These are phyloP conservation scores for Eutypella sp. DNA, from an alignment of 2,329 filamentous ascomycete genomes.

Conservation along the genomic window DNA sequence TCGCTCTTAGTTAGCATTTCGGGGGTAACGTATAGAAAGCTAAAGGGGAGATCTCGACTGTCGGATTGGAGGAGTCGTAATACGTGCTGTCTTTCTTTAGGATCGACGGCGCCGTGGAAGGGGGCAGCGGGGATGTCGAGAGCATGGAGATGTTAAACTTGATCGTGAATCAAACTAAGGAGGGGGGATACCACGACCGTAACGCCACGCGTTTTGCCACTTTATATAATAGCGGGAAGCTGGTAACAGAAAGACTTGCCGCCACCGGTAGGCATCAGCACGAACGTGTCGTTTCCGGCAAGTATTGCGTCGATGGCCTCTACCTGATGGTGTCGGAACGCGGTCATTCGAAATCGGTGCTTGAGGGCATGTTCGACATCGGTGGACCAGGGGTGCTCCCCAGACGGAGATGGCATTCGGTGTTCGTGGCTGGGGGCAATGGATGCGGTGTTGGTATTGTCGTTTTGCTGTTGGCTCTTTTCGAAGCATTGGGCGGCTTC, in stretches of 20 bases:
- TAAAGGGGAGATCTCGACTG: constrained; percentile 69
- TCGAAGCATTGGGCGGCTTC: no score
- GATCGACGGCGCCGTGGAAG: constrained; percentile 71
- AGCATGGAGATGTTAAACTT: constrained; percentile 74
- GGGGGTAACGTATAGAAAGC: constrained; percentile 90
- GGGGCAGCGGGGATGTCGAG: constrained; percentile 74
- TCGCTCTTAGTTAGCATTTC: constrained; percentile 90
- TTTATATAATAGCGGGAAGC: constrained; percentile 76
- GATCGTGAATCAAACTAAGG: constrained; percentile 94
- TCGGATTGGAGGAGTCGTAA: constrained; percentile 57
- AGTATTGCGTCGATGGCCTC: constrained; percentile 95
- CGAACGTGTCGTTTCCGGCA: constrained; percentile 81
- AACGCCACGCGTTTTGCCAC: constrained; percentile 76
- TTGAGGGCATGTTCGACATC: constrained; percentile 77
- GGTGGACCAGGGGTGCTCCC: constrained; percentile 73
- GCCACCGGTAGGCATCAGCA: constrained; percentile 96
- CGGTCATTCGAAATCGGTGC: constrained; percentile 75
- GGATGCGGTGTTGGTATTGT: constrained; percentile 1
- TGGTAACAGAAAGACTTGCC: constrained; percentile 98
- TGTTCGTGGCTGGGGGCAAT: constrained; percentile 53
- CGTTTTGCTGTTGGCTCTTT: no score
- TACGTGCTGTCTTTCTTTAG: constrained; percentile 59
- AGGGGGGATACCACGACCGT: constrained; percentile 94
- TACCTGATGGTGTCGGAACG: constrained; percentile 86
- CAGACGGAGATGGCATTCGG: no score